Base-by-base conservation (phyloP, 331 rosid genomes). In the Quercus lobata region DNA sequence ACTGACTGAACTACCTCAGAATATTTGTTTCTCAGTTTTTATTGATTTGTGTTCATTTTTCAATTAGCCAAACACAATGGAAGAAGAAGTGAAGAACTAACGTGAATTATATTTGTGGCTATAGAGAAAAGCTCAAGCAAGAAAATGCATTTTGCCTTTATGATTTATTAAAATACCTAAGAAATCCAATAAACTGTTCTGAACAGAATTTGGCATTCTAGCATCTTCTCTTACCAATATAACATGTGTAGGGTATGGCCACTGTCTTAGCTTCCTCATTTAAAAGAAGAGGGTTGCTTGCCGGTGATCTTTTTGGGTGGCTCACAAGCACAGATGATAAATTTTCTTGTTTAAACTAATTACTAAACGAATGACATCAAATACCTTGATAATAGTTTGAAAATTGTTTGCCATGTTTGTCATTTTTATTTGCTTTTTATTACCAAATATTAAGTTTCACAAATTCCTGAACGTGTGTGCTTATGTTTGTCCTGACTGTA, bases 401-500 rank as follows among this genome's bases (percentile, higher is more conserved):
- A 4, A 27, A 62, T 18, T 62, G 41, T 62, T 25, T 2, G 41
- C 37, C 41, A 24, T 27, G 29, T 3, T 7, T 68, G 4, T 68
- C 15, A 34, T 68, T 34, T 68, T 65, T 14, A 11, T 29, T 17
- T 32, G 19, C 12, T 44, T 65, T 16, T 65, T 65, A 30, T 16
- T 65, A 30, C 19, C 35, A 37, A 37, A 37, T 37, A 66, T 32
- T 66, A 5, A 44, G 24, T 71, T 71, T 24, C 46, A 25, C 17
- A 16, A 49, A 22, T 27, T 57, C 30, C 37, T 10, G 34, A 15
- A 44, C n/a, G 7, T 24, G 21, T 30, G n/a, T 57, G 46, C 6
- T 53, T 32, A 57, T 35, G 27, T 82, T 84, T 77, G 52, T 70
- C 17, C 68, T 30, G 12, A 22, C 29, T 32, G 58, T 57, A 91